Evolutionary conservation across 2,329 filamentous ascomycete genomes (phyloP), one percentile per base, ranked within the genome.

Genomic region (Aspergillus awamori): DNA sequence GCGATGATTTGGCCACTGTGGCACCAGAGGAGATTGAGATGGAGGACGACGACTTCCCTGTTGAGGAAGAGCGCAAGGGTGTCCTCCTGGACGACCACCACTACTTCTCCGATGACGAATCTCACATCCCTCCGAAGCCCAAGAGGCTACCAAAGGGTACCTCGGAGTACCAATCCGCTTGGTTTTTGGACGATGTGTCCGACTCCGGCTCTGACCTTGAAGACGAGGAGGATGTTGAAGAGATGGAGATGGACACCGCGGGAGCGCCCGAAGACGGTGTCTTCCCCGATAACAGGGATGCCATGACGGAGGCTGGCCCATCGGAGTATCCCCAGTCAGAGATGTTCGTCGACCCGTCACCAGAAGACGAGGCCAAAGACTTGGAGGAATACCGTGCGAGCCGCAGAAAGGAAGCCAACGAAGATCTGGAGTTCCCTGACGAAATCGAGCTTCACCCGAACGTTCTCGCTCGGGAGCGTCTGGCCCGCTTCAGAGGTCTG

Each of bases 11-110:
- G 60, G 88, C 87, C 33, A 88, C 92, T 55, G 83, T 98, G 59
- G 94, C 95, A 0, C 94, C 93, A 0, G 94, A 98, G 74, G 92
- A 94, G 70, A 85, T 88, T 3, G 82, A 86, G 61, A 95, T 97
- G 92, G 82, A 86, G 24, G 90, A 91, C 63, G 84, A 87, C 22
- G 85, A 86, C 22, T 72, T 83, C 69, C 74, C 81, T 63, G 67
- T 84, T 70, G 79, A 83, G 22, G 80, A 81, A 2, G 82, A 84
- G 47, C 88, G 89, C 72, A 96, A 94, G 78, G 95, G 94, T 65
- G 95, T 99, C 1, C 81, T 99, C 43, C 83, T 99, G 8, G 95
- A 99, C 68, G 94, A 98, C 67, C 94, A 99, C 75, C 94, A 98
- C 74, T 99, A 99, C 77, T 99, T 98, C 73, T 93, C 93, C 0